Evolutionary conservation across 2,329 filamentous ascomycete genomes (phyloP).

Genomic region (Calonectria naviculata): DNA sequence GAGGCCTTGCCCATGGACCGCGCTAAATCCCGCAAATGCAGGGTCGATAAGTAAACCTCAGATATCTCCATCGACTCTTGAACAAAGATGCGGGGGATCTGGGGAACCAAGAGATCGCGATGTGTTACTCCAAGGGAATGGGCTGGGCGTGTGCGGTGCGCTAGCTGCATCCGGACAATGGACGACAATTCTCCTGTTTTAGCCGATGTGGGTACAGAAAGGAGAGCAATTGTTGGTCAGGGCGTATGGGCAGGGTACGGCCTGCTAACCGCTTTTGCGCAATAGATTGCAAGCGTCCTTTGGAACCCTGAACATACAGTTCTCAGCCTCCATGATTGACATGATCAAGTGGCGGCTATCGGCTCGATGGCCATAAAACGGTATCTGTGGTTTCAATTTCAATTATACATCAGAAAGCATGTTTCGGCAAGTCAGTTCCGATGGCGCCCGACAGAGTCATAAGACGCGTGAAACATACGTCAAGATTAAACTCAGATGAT

Average conservation of each 20-base stretch:
- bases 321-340: neutral
- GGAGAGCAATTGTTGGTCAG: neutral
- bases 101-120: neutral
- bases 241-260: no score
- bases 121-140: neutral
- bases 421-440: neutral
- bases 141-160: neutral
- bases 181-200: neutral
- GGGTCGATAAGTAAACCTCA: neutral
- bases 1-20: neutral
- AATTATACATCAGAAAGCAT: neutral
- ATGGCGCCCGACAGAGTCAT: neutral
- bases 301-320: neutral
- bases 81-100: slow-evolving; percentile 8
- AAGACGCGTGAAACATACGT: neutral
- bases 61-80: neutral
- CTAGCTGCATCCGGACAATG: neutral
- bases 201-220: neutral
- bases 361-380: neutral
- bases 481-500: neutral
- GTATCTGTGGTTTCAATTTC: neutral
- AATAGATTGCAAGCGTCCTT: neutral
- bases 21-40: neutral
- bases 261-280: neutral
- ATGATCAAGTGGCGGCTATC: neutral